Evolutionary conservation across 2,329 filamentous ascomycete genomes (phyloP).

Genomic region (Chaetomium sp.): DNA sequence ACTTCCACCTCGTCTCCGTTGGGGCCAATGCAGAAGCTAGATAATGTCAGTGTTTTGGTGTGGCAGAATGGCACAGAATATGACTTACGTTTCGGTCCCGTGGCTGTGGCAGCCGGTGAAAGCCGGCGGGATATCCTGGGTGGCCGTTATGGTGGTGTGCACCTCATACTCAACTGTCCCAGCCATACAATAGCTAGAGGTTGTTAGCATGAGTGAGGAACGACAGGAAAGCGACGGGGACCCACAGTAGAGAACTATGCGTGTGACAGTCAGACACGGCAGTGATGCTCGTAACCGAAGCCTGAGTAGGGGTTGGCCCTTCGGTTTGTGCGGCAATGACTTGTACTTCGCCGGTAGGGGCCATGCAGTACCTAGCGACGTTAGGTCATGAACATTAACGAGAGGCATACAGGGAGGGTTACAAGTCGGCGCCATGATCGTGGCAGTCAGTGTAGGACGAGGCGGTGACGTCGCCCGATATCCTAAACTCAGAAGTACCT

Average conservation of each 20-base stretch:
- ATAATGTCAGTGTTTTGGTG: background rate
- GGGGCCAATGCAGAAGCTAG: constrained; percentile 23
- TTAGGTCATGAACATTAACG: background rate
- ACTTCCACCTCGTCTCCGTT: constrained; percentile 29
- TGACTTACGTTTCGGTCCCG: constrained; percentile 56
- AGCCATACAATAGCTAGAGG: constrained; percentile 48
- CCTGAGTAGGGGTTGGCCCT: constrained; percentile 25
- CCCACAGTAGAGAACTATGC: constrained; percentile 46
- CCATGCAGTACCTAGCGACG: constrained; percentile 47
- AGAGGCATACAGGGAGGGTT: constrained; percentile 30
- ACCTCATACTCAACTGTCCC: constrained; percentile 48
- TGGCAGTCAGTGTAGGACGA: constrained; percentile 51
- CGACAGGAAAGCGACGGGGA: constrained; percentile 4
- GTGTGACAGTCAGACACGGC: constrained; percentile 56
- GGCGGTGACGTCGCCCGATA: constrained; percentile 38
- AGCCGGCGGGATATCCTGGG: constrained; percentile 57
- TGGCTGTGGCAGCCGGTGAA: constrained; percentile 69
- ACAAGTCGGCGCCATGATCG: constrained; percentile 53
- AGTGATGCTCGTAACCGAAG: constrained; percentile 37
- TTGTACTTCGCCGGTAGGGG: constrained; percentile 45
- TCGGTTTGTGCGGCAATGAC: constrained; percentile 37
- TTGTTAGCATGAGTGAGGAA: background rate
- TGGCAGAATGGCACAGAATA: background rate
- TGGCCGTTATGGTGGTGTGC: constrained; percentile 54
- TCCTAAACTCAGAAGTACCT: constrained; percentile 38